Evolutionary conservation across 345 rosid species (phyloP), one percentile per base, ranked within the genome.

Genomic region (Gossypium thurberi): DNA sequence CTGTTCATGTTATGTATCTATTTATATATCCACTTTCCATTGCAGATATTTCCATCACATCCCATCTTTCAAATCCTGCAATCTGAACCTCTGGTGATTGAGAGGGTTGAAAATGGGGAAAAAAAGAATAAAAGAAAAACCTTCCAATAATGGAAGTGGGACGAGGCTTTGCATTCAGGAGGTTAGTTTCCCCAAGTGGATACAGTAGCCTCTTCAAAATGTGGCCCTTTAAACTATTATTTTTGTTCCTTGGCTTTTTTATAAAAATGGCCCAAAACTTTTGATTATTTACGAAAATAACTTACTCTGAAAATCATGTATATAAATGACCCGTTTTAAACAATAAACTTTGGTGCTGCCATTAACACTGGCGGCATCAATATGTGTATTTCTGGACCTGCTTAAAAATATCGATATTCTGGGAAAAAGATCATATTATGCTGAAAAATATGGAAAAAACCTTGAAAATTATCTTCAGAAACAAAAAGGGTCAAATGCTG

Each of bases 81-180:
- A 44, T 44, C 48, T 44, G 12, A 11, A 12, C 12, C 48, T 11
- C 13, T 44, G 48, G 12, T 44, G 12, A 8, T 44, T 17, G 67
- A 63, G 25, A 15, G 14, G 14, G 50, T 8, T 42, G 51, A 40
- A 33, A 33, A 33, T 33, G 37, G 37, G 37, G 37, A 33, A 33
- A 28, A 33, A 33, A 42, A 26, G 26, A 78, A 73, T 78, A 78
- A 10, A 5, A 14, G 10, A 20, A 78, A 80, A 80, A 85, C 77
- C 73, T 83, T 80, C 92, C 91, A 73, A 83, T 87, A 88, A 82
- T 88, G 84, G 91, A 85, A 83, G 81, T 68, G 81, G 79, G 89
- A 86, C 89, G 85, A 90, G 87, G 87, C 74, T 74, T 59, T 77
- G 40, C 76, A 74, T 25, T 72, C 78, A 75, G 65, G 72, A 53